These are phyloP conservation scores for Fennellomyces sp. DNA, from an alignment of 371 early-diverging fungal genomes.

Conservation along the genomic window DNA sequence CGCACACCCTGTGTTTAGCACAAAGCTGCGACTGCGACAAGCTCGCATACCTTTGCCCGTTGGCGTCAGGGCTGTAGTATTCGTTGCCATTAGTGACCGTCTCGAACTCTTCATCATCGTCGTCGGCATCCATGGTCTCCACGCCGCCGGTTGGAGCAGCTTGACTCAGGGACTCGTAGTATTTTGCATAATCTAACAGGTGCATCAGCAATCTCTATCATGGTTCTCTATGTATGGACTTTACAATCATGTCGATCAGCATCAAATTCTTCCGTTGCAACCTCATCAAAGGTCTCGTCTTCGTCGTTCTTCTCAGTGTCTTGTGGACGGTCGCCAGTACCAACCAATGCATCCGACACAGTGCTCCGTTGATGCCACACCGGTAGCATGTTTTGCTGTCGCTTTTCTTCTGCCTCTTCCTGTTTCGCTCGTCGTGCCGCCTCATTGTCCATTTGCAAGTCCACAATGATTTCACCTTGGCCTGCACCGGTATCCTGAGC, in stretches of 20 bases:
- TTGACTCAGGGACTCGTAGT: constrained; percentile 41
- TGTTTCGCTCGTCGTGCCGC: constrained; percentile 70
- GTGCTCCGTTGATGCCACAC: constrained; percentile 81
- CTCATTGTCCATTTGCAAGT: constrained; percentile 76
- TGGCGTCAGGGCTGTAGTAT: constrained; percentile 23
- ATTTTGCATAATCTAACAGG: constrained; percentile 42
- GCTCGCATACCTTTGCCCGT: constrained; percentile 7
- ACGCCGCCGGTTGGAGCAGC: constrained; percentile 12
- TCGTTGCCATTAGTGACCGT: constrained; percentile 21
- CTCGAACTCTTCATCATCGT: constrained; percentile 37
- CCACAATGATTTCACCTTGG: constrained; percentile 78
- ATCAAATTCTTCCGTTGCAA: constrained; percentile 38
- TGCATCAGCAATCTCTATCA: no score
- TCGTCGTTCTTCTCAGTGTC: constrained; percentile 47
- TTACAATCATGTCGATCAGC: constrained; percentile 56
- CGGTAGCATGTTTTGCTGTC: constrained; percentile 81
- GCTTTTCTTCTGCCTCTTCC: constrained; percentile 72
- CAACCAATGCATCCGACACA: constrained; percentile 55
- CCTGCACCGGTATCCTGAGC: constrained; percentile 77
- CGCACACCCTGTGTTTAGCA: no score
- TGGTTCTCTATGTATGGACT: background rate
- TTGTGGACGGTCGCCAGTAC: constrained; percentile 32
- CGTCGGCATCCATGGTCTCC: constrained; percentile 15
- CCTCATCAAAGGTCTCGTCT: constrained; percentile 47
- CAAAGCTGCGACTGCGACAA: no score